These are phyloP conservation scores for Lactifluus echinatus DNA, from an alignment of 768 basidiomycete species.

Conservation along the genomic window DNA sequence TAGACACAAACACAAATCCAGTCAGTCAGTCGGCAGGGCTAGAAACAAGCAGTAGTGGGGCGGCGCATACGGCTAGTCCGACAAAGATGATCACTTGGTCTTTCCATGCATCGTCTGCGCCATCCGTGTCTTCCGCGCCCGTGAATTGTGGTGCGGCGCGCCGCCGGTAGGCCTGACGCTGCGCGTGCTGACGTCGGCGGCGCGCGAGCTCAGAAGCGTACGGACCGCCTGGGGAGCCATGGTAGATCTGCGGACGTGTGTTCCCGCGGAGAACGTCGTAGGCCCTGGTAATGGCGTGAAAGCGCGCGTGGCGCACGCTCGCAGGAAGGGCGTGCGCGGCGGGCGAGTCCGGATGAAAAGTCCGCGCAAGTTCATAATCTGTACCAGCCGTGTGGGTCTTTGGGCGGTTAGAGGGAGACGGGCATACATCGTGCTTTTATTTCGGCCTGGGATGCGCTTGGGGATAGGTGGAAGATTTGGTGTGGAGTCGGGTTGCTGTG, in stretches of 20 bases:
- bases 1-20: slow-evolving; percentile 17
- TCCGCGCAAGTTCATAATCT: slow-evolving; percentile 71
- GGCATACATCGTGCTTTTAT: slow-evolving; percentile 61
- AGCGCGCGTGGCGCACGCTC: slow-evolving; percentile 45
- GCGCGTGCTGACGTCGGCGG: slow-evolving; percentile 33
- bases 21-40: neutral
- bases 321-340: slow-evolving; percentile 34
- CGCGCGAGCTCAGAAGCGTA: slow-evolving; percentile 45
- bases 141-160: slow-evolving; percentile 13
- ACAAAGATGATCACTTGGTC: slow-evolving; percentile 42
- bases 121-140: slow-evolving; percentile 13
- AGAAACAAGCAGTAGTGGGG: neutral
- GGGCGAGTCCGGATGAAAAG: slow-evolving; percentile 63
- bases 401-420: too few species aligned
- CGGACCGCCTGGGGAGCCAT: slow-evolving; percentile 30
- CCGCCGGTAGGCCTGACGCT: slow-evolving; percentile 28
- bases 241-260: slow-evolving; percentile 16
- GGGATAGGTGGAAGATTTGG: slow-evolving; percentile 64
- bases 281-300: slow-evolving; percentile 55
- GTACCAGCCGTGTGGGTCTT: neutral
- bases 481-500: slow-evolving; percentile 50
- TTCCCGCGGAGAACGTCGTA: slow-evolving; percentile 49
- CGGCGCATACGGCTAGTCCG: slow-evolving; percentile 38
- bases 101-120: slow-evolving; percentile 40
- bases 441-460: slow-evolving; percentile 44